These are phyloP conservation scores for Sarcomyxa edulis DNA, from an alignment of 768 basidiomycete genomes.

Conservation along the genomic window DNA sequence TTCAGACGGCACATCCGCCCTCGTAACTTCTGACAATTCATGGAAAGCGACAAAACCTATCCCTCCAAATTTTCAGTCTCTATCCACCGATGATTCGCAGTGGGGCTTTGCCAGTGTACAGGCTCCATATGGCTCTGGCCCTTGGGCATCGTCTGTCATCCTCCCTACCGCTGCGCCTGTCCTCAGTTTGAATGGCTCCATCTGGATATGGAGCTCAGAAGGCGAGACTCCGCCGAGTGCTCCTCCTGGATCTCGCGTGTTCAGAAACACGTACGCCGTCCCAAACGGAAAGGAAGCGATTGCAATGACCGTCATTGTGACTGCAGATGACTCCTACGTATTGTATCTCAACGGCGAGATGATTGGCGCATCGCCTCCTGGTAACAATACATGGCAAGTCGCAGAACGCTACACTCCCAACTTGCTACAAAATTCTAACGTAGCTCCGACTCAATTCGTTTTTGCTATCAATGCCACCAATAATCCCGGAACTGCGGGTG, in stretches of 20 bases:
- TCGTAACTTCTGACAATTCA: conserved; percentile 1
- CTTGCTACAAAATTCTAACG: too few relatives aligned
- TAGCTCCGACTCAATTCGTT: conserved; percentile 10
- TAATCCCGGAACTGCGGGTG: conserved; percentile 13
- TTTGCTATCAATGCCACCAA: conserved; percentile 26
- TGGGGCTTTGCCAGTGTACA: conserved; percentile 1
- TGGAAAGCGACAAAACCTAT: neutral
- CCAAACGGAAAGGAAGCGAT: neutral
- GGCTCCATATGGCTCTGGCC: neutral
- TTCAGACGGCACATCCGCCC: neutral
- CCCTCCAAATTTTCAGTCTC: conserved; percentile 1
- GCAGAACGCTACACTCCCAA: conserved; percentile 16
- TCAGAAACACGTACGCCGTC: neutral
- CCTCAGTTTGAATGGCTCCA: neutral
- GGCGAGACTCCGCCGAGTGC: neutral
- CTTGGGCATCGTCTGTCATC: neutral
- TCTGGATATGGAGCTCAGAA: conserved; percentile 4
- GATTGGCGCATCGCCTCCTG: conserved; percentile 13
- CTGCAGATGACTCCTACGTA: conserved; percentile 16
- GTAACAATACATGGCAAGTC: conserved; percentile 13
- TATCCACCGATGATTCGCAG: neutral
- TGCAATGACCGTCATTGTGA: neutral
- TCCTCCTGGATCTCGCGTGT: neutral
- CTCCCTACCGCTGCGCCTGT: conserved; percentile 1
- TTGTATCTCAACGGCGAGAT: conserved; percentile 22